These are phyloP conservation scores for Gyrodon lividus DNA, from an alignment of 768 basidiomycete species.

Conservation along the genomic window DNA sequence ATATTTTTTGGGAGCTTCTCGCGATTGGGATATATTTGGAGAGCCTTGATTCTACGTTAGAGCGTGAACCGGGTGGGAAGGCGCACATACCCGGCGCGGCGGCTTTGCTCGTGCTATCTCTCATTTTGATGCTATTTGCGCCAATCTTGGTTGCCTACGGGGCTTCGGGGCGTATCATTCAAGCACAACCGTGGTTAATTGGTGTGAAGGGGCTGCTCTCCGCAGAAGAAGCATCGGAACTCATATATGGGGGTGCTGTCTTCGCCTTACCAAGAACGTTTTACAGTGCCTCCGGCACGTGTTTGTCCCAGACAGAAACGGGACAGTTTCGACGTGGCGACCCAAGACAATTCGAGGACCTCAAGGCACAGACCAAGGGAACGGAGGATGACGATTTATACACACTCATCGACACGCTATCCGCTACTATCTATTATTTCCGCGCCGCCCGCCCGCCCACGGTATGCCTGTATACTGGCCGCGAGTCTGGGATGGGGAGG, in stretches of 20 bases:
- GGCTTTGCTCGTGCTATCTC: neutral
- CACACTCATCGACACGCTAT: conserved; percentile 24
- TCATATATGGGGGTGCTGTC: conserved; percentile 15
- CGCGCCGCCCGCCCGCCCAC: conserved; percentile 20
- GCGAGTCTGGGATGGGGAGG: conserved; percentile 20
- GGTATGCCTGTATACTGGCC: conserved; percentile 22
- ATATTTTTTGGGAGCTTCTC: conserved; percentile 7
- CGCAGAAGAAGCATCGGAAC: conserved; percentile 14
- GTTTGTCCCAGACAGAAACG: conserved; percentile 3
- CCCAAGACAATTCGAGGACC: conserved; percentile 1
- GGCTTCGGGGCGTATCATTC: conserved; percentile 13
- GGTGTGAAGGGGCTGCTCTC: conserved; percentile 28
- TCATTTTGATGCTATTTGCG: conserved; percentile 14
- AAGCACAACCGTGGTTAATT: conserved; percentile 21
- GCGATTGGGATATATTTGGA: neutral
- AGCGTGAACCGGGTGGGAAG: too few relatives aligned
- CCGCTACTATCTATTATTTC: conserved; percentile 25
- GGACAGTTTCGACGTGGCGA: conserved; percentile 20
- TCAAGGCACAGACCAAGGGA: neutral
- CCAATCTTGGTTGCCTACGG: conserved; percentile 16
- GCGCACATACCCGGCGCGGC: neutral
- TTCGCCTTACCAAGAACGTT: conserved; percentile 4
- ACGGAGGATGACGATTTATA: conserved; percentile 13
- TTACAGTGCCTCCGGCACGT: conserved; percentile 22
- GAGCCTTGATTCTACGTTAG: too few relatives aligned